Conservation (phyloP, 441 rosid species). For the Bocquillonia castaneifolia region DNA sequence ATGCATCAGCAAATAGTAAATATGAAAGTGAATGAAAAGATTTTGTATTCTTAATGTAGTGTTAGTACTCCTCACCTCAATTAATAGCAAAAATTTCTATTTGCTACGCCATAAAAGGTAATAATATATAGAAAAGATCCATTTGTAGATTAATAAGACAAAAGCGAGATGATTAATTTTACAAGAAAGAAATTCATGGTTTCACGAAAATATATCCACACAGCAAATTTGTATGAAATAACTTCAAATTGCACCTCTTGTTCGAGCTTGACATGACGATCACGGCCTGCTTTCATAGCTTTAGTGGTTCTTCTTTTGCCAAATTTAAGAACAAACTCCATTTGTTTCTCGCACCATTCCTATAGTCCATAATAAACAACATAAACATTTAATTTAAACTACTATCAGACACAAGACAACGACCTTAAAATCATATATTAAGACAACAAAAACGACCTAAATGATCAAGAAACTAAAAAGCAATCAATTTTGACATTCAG, state of each 20-base stretch:
- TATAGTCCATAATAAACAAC: slow-evolving; percentile 15
- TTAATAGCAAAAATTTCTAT: neutral
- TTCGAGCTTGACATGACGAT: slow-evolving; percentile 69
- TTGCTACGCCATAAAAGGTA: too few species aligned
- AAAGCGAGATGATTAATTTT: neutral
- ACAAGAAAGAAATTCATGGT: neutral
- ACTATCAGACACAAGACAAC: neutral
- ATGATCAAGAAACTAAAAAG: neutral
- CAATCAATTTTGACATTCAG: neutral
- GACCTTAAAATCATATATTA: neutral
- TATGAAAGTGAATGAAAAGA: too few species aligned
- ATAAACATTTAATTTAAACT: neutral
- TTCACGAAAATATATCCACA: neutral
- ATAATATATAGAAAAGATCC: neutral
- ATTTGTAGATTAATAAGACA: slow-evolving; percentile 5
- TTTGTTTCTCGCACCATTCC: slow-evolving; percentile 93
- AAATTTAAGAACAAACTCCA: slow-evolving; percentile 49
- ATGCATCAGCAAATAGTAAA: too few species aligned
- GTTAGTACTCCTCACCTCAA: too few species aligned
- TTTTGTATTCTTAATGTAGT: neutral
- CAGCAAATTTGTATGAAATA: neutral
- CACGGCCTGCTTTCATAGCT: slow-evolving; percentile 71
- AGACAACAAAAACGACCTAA: neutral
- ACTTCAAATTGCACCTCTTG: slow-evolving; percentile 45
- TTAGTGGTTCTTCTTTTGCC: slow-evolving; percentile 38